phyloP scores from a whole-genome alignment of 2,329 filamentous ascomycete species.

The Fusarium tricinctum region DNA sequence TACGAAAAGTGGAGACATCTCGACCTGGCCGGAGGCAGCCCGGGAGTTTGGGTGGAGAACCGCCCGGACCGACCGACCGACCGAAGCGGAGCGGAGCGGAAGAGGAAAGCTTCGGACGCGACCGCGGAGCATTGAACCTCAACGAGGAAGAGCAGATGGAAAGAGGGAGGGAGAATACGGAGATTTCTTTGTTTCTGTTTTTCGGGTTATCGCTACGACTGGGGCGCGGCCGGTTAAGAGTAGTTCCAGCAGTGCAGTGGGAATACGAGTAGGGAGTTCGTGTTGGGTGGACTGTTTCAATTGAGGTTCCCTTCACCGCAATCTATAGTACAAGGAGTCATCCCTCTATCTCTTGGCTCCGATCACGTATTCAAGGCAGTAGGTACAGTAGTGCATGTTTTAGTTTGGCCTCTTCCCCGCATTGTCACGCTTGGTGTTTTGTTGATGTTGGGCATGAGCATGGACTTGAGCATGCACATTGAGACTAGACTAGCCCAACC shows the following conservation, averaged over 20 bases:
- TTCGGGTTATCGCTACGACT: background rate
- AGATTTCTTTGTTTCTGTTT: background rate
- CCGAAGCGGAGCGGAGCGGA: constrained; percentile 27
- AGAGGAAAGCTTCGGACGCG: constrained; percentile 18
- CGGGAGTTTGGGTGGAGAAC: constrained; percentile 22
- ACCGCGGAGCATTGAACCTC: constrained; percentile 25
- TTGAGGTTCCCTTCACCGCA: constrained; percentile 29
- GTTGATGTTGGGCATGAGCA: constrained; percentile 36
- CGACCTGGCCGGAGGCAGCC: constrained; percentile 39
- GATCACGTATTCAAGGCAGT: constrained; percentile 25
- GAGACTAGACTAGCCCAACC: constrained; percentile 32
- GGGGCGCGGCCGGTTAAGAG: constrained; percentile 6
- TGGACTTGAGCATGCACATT: constrained; percentile 3
- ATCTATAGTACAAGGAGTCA: constrained; percentile 31
- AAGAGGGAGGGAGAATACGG: background rate
- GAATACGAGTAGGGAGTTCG: constrained; percentile 26
- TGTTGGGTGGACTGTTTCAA: constrained; percentile 3
- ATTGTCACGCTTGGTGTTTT: constrained; percentile 30
- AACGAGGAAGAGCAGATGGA: background rate
- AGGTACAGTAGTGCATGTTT: constrained; percentile 4
- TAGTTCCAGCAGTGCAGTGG: constrained; percentile 17
- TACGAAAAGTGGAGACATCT: constrained; percentile 4
- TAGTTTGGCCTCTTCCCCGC: constrained; percentile 29
- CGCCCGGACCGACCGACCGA: constrained; percentile 30
- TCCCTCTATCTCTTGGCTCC: constrained; percentile 3